Conservation (phyloP, 2,329 filamentous ascomycete species). For the Calonectria henricotiae region DNA sequence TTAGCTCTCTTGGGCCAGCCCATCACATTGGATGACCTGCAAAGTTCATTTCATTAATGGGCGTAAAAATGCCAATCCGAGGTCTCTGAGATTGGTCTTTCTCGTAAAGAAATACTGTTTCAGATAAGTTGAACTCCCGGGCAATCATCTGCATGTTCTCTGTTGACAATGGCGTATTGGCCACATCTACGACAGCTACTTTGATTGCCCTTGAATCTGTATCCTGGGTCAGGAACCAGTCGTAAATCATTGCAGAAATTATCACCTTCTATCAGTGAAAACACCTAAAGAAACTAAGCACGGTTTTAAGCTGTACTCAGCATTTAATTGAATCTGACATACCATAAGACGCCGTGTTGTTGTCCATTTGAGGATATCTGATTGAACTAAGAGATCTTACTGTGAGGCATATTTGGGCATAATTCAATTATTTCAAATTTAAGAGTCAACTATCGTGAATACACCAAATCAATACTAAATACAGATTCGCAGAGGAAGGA, state of each 20-base stretch:
- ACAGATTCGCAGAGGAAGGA: too few relatives aligned
- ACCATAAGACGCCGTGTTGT: neutral
- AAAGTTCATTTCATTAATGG: slow-evolving; percentile 43
- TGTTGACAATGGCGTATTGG: neutral
- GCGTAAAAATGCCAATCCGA: slow-evolving; percentile 38
- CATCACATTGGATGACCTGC: slow-evolving; percentile 36
- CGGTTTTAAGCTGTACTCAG: too few relatives aligned
- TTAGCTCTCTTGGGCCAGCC: too few relatives aligned
- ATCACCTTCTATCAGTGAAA: slow-evolving; percentile 26
- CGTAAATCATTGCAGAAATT: neutral
- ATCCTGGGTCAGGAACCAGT: neutral
- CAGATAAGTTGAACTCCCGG: slow-evolving; percentile 42
- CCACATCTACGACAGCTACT: slow-evolving; percentile 35
- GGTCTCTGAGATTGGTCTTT: slow-evolving; percentile 4
- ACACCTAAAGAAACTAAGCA: slow-evolving; percentile 28
- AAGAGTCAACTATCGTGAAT: neutral
- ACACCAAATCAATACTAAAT: neutral
- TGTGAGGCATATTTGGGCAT: neutral
- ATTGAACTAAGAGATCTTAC: neutral
- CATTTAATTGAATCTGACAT: neutral
- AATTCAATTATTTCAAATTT: neutral
- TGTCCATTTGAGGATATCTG: neutral
- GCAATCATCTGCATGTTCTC: slow-evolving; percentile 38
- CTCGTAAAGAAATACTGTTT: slow-evolving; percentile 35
- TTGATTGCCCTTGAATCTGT: slow-evolving; percentile 40